Percentiles rank a stretch among this genome's conserved stretches.
Evolutionary conservation across 179 eudicot species (phyloP).

Genomic region (Spergularia azorica): DNA sequence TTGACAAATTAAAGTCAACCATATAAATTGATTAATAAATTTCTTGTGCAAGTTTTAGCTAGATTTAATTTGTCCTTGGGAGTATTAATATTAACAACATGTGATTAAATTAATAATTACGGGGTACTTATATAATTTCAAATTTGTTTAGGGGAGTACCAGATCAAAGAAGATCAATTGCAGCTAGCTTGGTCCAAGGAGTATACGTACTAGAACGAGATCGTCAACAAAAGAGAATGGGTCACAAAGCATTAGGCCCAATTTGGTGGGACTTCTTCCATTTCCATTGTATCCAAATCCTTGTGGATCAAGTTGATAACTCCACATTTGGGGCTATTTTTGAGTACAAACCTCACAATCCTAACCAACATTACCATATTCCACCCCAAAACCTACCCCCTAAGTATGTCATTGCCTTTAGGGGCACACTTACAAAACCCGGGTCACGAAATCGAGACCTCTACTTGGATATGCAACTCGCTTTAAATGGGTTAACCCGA

Average conservation of each 20-base stretch:
- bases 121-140: no score
- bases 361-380: conserved; percentile 12
- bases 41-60: no score
- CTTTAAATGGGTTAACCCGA: conserved; percentile 53
- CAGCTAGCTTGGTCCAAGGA: conserved; percentile 83
- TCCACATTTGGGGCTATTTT: conserved; percentile 74
- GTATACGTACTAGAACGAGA: conserved; percentile 80
- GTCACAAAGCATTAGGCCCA: conserved; percentile 59
- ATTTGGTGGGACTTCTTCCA: conserved; percentile 74
- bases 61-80: no score
- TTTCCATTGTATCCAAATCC: conserved; percentile 44
- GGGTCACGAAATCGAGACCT: conserved; percentile 62
- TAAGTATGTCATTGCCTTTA: conserved; percentile 62
- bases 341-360: conserved; percentile 38
- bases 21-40: neutral
- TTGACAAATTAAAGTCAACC: no score
- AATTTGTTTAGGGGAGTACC: conserved; percentile 45
- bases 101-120: no score
- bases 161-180: conserved; percentile 61
- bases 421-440: conserved; percentile 77
- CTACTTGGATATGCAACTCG: conserved; percentile 56
- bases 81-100: no score
- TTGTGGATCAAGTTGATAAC: conserved; percentile 53
- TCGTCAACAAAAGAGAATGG: conserved; percentile 60
- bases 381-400: conserved; percentile 38